phyloP scores from a whole-genome alignment of 2,329 filamentous ascomycete species.

The Exophiala spinifera region DNA sequence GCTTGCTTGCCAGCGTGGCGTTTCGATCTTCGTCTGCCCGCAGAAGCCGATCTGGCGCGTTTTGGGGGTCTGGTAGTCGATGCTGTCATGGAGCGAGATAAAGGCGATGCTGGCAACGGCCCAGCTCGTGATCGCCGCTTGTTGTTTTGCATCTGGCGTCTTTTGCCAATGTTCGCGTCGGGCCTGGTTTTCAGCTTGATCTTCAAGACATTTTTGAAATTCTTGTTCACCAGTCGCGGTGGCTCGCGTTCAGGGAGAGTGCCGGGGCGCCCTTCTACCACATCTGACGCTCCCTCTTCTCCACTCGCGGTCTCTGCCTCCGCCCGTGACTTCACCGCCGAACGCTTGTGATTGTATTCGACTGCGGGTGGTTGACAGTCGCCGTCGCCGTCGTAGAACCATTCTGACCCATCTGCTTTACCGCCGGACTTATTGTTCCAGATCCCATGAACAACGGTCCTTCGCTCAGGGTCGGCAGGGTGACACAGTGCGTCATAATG shows the following conservation, averaged over 20 bases:
- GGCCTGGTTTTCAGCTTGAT: background rate
- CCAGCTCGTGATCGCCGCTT: background rate
- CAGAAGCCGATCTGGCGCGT: background rate
- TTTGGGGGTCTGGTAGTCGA: background rate
- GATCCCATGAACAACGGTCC: conserved; percentile 20
- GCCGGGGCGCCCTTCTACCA: background rate
- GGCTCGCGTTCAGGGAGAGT: background rate
- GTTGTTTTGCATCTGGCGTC: background rate
- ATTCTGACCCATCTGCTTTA: conserved; percentile 12
- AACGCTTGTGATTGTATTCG: background rate
- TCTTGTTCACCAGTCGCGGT: background rate
- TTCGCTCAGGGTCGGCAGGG: conserved; percentile 10
- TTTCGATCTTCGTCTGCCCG: conserved; percentile 2
- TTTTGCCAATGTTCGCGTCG: background rate
- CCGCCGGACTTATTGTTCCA: conserved; percentile 21
- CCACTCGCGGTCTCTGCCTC: background rate
- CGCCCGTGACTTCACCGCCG: background rate
- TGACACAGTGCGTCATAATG: conserved; percentile 14
- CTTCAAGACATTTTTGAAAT: background rate
- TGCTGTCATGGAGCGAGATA: background rate
- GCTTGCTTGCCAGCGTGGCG: background rate
- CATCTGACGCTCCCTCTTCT: background rate
- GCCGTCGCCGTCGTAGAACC: conserved; percentile 22
- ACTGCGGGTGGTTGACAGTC: background rate
- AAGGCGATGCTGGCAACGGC: background rate